These are phyloP conservation scores for Oryza meyeriana DNA, from an alignment of 176 grass and related monocot species.

Conservation along the genomic window DNA sequence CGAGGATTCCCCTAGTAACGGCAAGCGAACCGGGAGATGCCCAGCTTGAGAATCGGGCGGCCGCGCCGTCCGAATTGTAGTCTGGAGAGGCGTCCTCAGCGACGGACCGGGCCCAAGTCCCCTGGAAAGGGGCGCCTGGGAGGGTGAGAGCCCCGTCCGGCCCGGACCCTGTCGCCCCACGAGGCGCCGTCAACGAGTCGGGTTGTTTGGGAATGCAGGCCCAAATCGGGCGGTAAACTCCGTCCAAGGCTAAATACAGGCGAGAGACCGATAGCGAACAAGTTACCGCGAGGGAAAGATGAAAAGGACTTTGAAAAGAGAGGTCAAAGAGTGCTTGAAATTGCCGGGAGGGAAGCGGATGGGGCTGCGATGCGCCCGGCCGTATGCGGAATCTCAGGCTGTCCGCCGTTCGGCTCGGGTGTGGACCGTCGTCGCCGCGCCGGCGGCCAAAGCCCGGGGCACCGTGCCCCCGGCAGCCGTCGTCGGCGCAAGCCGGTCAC, in stretches of 20 bases:
- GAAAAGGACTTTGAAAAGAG: too few relatives aligned
- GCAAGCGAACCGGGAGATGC: conserved; percentile 39
- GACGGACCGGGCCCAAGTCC: background rate
- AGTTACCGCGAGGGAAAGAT: too few relatives aligned
- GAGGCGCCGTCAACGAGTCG: conserved; percentile 52
- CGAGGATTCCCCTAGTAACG: conserved; percentile 39
- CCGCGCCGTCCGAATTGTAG: background rate
- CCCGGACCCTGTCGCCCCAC: conserved; percentile 51
- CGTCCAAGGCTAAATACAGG: conserved; percentile 64
- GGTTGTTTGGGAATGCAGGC: conserved; percentile 65
- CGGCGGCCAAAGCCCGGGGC: too few relatives aligned
- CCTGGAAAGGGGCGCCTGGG: conserved; percentile 48
- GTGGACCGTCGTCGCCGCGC: too few relatives aligned
- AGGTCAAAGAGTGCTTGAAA: conserved; percentile 68
- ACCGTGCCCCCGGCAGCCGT: too few relatives aligned
- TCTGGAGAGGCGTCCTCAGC: too few relatives aligned
- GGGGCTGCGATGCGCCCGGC: too few relatives aligned
- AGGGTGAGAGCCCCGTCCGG: conserved; percentile 62
- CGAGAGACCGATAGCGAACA: conserved; percentile 68
- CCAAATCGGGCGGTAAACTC: conserved; percentile 48
- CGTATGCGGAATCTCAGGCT: too few relatives aligned
- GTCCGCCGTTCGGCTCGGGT: too few relatives aligned
- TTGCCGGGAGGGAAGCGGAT: conserved; percentile 67
- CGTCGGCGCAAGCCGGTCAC: too few relatives aligned
- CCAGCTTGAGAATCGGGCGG: background rate